Evolutionary conservation across 768 basidiomycete species (phyloP).

Genomic region (Psilocybe cyanescens): DNA sequence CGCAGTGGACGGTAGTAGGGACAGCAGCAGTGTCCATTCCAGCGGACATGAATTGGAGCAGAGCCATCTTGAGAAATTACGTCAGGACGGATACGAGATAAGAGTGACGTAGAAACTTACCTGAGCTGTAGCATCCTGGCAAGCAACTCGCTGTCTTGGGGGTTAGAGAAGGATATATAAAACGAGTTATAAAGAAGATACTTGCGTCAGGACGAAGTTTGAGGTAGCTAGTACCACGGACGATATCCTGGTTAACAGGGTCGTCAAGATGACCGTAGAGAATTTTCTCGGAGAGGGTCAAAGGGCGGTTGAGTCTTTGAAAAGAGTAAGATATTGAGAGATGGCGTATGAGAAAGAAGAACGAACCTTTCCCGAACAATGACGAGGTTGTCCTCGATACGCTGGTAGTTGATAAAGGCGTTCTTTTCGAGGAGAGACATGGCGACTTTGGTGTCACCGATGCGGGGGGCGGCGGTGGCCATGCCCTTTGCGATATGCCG

Average conservation of each 20-base stretch:
- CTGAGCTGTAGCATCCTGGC: conserved; percentile 91
- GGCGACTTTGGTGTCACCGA: conserved; percentile 88
- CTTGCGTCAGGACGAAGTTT: conserved; percentile 96
- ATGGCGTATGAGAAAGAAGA: neutral
- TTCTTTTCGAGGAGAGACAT: conserved; percentile 87
- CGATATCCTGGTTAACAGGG: conserved; percentile 88
- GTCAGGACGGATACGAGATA: conserved; percentile 28
- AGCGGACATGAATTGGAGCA: conserved; percentile 99
- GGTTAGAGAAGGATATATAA: conserved; percentile 1
- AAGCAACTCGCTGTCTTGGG: conserved; percentile 72
- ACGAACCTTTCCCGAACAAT: conserved; percentile 82
- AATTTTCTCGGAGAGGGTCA: conserved; percentile 96
- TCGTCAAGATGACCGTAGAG: conserved; percentile 98
- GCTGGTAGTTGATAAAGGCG: conserved; percentile 91
- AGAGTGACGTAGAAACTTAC: conserved; percentile 38
- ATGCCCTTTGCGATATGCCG: conserved; percentile 66
- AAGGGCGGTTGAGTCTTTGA: conserved; percentile 79
- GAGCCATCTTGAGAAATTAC: conserved; percentile 81
- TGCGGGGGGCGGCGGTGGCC: conserved; percentile 81
- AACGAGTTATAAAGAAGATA: conserved; percentile 23
- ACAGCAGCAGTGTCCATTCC: conserved; percentile 98
- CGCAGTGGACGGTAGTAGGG: conserved; percentile 98
- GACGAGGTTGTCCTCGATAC: conserved; percentile 96
- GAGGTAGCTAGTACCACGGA: conserved; percentile 92
- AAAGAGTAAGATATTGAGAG: conserved; percentile 10